Evolutionary conservation across 306 rosid genomes (phyloP).

Genomic region (Rosa lucieae): DNA sequence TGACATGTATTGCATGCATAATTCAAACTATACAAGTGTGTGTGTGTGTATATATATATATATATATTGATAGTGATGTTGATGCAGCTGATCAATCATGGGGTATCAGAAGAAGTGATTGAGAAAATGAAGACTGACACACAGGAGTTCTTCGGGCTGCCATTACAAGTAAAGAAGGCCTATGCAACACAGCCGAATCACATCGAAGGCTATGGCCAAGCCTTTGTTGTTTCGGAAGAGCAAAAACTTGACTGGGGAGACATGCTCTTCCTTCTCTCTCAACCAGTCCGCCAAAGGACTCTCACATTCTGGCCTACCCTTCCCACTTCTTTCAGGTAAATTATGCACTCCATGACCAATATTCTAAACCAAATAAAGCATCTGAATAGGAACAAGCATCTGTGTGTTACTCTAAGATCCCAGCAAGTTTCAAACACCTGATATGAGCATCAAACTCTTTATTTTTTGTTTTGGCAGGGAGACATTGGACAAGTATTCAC

Average conservation of each 20-base stretch:
- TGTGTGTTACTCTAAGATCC: background rate
- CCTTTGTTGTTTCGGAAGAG: slow-evolving; percentile 31
- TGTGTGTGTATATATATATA: background rate
- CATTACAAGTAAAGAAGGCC: slow-evolving; percentile 24
- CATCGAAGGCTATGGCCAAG: slow-evolving; percentile 36
- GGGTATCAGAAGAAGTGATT: slow-evolving; percentile 21
- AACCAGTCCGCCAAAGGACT: slow-evolving; percentile 16
- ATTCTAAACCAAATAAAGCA: background rate
- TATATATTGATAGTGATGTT: background rate
- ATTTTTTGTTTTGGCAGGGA: background rate
- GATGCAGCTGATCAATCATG: slow-evolving; percentile 38
- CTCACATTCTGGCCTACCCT: slow-evolving; percentile 21
- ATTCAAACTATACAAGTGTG: background rate
- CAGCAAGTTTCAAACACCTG: background rate
- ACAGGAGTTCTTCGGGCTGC: slow-evolving; percentile 21
- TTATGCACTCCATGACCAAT: background rate
- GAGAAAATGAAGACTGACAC: slow-evolving; percentile 23
- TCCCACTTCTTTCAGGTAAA: slow-evolving; percentile 34
- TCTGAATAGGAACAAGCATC: background rate
- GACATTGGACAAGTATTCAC: slow-evolving; percentile 15
- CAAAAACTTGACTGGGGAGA: slow-evolving; percentile 37
- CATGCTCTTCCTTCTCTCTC: slow-evolving; percentile 26
- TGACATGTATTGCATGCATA: background rate
- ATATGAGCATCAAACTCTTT: background rate
- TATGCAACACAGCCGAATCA: slow-evolving; percentile 25